Percentiles rank a stretch among this genome's conserved stretches.
Conservation (phyloP, 176 grass and related monocot species). For the Neostapfia colusana region DNA sequence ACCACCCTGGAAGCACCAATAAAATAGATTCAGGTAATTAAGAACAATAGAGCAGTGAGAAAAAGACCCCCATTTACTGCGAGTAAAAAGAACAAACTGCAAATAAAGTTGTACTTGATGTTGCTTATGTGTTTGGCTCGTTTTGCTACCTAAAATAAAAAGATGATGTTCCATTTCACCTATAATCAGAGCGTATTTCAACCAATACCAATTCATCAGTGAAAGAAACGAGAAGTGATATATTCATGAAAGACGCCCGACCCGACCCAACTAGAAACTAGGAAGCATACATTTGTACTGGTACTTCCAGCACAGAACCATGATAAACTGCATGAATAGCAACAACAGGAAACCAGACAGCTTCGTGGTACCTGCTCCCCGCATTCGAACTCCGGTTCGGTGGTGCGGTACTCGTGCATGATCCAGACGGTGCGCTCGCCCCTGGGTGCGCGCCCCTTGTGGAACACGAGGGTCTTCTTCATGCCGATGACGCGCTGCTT, state of each 20-base stretch:
- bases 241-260: not conserved
- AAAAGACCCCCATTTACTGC: not conserved
- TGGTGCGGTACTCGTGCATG: slow-evolving; percentile 94
- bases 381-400: slow-evolving; percentile 68
- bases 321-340: not conserved
- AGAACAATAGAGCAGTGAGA: slow-evolving; percentile 1
- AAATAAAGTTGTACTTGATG: not conserved
- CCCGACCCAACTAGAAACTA: not conserved
- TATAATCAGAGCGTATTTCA: no score
- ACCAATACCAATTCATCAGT: no score
- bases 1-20: slow-evolving; percentile 60
- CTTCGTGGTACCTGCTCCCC: slow-evolving; percentile 62
- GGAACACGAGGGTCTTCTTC: slow-evolving; percentile 97
- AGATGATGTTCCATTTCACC: no score
- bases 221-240: not conserved
- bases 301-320: not conserved
- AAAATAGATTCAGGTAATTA: slow-evolving; percentile 13
- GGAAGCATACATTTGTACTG: not conserved
- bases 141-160: slow-evolving; percentile 29
- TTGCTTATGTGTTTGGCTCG: slow-evolving; percentile 3
- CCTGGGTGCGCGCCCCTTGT: slow-evolving; percentile 69
- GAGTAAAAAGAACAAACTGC: not conserved
- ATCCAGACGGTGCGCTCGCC: slow-evolving; percentile 84
- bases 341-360: not conserved
- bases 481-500: slow-evolving; percentile 64